Base-by-base conservation (phyloP, 1,139 yeast species). In the Candida sojae region DNA sequence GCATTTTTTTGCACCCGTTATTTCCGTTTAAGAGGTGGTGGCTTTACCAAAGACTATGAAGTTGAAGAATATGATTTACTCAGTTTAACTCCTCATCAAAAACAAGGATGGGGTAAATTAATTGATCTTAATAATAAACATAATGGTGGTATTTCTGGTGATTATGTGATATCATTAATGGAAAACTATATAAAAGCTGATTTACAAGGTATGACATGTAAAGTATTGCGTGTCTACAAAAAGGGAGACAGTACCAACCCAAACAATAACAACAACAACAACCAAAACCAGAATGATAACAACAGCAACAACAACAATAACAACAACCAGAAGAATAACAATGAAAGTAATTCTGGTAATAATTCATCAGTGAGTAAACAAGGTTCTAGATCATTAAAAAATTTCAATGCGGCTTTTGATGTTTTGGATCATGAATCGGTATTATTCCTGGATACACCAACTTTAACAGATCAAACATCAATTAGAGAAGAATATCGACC, bases 71-170 rank as follows among this genome's bases (percentile, higher is more conserved):
- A 70, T 34, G 70, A 73, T 52, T 57, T 73, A 21, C 43, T 53
- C 7, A 44, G 51, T 12, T 56, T 72, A 33, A 61, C 64, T 9
- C 53, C 52, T 11, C 59, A 60, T 17, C 74, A 73, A 52, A 59
- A 67, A 39, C 57, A 59, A 10, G 77, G 74, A 3, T 73, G 69
- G 63, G 70, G 75, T 6, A 58, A 59, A 39, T 60, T 73, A 23
- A 73, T 73, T 34, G 71, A 71, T 44, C 57, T 58, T 31, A 70
- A 71, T 48, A 58, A 62, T 35, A 61, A 54, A 40, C 53, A 54
- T 42, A 66, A 60, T 49, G 67, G 75, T 2, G 78, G 77, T 2
- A 59, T 73, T 0, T 63, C 71, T 5, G 79, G 79, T 4, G 65
- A 60, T 13, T 61, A 67, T 36, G 75, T 72, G 2, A 51, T 73